Conservation (phyloP, 768 basidiomycete species). For the Fomitopsis pulvina region DNA sequence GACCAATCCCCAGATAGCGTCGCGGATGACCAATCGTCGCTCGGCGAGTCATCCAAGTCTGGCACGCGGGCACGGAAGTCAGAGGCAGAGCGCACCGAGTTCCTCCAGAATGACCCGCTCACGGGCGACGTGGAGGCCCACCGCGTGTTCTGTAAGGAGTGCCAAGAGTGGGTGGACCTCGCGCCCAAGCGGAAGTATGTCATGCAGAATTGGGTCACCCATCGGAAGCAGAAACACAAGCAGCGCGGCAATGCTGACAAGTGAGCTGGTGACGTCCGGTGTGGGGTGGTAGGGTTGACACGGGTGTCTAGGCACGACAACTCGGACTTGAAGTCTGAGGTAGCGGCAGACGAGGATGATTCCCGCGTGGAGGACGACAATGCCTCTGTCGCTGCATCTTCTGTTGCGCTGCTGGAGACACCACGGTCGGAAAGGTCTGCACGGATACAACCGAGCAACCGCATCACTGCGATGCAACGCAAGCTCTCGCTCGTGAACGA, state of each 20-base stretch:
- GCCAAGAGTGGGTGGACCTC: conserved; percentile 49
- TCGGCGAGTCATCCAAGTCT: conserved; percentile 45
- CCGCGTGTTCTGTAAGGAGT: conserved; percentile 52
- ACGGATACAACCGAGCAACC: conserved; percentile 43
- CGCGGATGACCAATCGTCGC: conserved; percentile 42
- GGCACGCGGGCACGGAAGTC: conserved; percentile 41
- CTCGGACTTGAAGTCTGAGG: neutral
- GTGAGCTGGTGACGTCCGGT: neutral
- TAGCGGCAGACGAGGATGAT: conserved; percentile 9
- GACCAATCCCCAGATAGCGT: conserved; percentile 22
- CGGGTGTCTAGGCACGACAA: neutral
- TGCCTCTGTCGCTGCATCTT: conserved; percentile 22
- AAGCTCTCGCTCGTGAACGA: conserved; percentile 61
- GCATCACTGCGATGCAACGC: conserved; percentile 56
- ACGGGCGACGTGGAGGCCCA: conserved; percentile 51
- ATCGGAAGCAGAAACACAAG: conserved; percentile 48
- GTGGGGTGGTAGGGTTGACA: neutral
- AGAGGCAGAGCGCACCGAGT: conserved; percentile 56
- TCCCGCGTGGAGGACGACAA: conserved; percentile 18
- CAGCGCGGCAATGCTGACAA: conserved; percentile 13
- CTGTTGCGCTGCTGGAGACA: conserved; percentile 10
- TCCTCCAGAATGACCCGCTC: conserved; percentile 55
- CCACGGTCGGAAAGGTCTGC: conserved; percentile 44
- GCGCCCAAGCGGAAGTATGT: conserved; percentile 50
- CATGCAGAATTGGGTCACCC: conserved; percentile 56